phyloP scores from a whole-genome alignment of 805 yeast species.

The Starmerella geochares region DNA sequence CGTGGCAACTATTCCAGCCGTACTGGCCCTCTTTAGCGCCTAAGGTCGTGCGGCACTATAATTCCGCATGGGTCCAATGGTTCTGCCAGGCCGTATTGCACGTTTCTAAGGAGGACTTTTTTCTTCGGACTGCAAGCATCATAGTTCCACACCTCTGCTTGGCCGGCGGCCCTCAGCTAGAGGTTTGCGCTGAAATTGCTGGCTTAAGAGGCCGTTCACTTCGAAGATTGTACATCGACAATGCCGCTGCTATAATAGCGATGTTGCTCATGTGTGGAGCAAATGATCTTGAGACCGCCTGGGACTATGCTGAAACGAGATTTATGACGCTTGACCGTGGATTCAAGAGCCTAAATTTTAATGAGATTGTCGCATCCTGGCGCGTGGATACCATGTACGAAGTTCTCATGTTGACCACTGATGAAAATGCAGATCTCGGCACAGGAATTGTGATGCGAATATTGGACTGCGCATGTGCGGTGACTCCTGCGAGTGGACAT shows the following conservation, averaged over 20 bases:
- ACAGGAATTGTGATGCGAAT: slow-evolving; percentile 12
- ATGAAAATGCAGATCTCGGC: slow-evolving; percentile 12
- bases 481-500: slow-evolving; percentile 1
- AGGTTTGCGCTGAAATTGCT: slow-evolving; percentile 54
- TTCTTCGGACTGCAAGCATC: slow-evolving; percentile 57
- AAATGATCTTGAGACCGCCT: slow-evolving; percentile 12
- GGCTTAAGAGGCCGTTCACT: slow-evolving; percentile 39
- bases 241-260: slow-evolving; percentile 27
- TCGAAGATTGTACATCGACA: slow-evolving; percentile 40
- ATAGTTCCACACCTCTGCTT: slow-evolving; percentile 70
- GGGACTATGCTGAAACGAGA: slow-evolving; percentile 15
- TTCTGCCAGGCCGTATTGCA: slow-evolving; percentile 54
- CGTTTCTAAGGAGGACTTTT: slow-evolving; percentile 49
- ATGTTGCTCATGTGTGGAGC: slow-evolving; percentile 32
- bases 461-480: slow-evolving; percentile 11
- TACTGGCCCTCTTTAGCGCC: slow-evolving; percentile 40
- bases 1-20: slow-evolving; percentile 74
- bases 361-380: slow-evolving; percentile 13
- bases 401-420: slow-evolving; percentile 16
- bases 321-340: slow-evolving; percentile 13
- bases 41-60: slow-evolving; percentile 16
- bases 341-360: slow-evolving; percentile 12
- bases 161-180: slow-evolving; percentile 43
- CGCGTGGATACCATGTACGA: slow-evolving; percentile 21
- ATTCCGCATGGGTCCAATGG: slow-evolving; percentile 46